Base-by-base conservation (phyloP, 1,284 basidiomycete genomes). In the Apiotrichum siamense region DNA sequence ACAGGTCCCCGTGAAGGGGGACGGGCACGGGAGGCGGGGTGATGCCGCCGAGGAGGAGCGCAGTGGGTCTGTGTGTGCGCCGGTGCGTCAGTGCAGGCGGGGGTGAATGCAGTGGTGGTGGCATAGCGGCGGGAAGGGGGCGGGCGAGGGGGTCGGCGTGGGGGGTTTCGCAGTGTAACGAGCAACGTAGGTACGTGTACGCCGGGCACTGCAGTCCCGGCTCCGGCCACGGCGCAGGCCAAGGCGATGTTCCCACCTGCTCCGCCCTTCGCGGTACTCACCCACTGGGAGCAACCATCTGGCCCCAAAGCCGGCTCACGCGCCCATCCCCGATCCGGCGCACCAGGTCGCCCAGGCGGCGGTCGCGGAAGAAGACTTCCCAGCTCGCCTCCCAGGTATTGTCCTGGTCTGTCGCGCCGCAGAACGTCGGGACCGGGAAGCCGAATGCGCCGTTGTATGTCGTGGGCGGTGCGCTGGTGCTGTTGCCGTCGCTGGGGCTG, bases 1-100 rank as follows among this genome's bases (percentile, higher is more conserved):
- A 93, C 39, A 92, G 77, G 70, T 92, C 89, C 3, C 89, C 89
- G 62, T 93, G 89, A 5, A 89, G 73, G 20, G 91, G 79, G 1
- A 86, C 87, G 2, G 89, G 88, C 44, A 82, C 70, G 10, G 89
- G 78, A 2, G 61, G 38, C 2, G 77, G 75, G 32, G 85, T 69
- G 43, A 76, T 66, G 0, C 80, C 70, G 10, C 79, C 77, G 35
- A 93, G 78, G 7, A 92, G 75, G 52, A 82, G 79, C 0, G 88
- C 87, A 57, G 91, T 83, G 7, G 86, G 84, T 50, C 88, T 91
- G 66, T 12, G n/a, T 36, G 5, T n/a, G 24, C n/a, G 50, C 52
- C 37, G 52, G 54, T 38, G 7, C 1, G 27, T 10, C 21, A 13
- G 9, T 25, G 3, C 20, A 36, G 9, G 32, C 10, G 21, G n/a